phyloP scores from a whole-genome alignment of 495 filamentous ascomycete species.

The Hyaloscypha bicolor region DNA sequence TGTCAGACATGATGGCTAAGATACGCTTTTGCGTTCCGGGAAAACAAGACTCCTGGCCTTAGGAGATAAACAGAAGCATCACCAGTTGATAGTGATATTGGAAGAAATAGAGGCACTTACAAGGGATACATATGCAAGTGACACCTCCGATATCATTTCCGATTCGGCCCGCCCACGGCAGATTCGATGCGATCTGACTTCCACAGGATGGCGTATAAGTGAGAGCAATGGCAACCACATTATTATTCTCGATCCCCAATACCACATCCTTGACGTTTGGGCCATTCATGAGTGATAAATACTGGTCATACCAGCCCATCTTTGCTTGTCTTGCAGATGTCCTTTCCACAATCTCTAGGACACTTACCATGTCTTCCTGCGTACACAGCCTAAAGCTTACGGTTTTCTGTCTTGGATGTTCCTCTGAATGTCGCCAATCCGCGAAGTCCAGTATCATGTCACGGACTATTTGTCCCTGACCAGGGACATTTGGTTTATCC shows the following conservation, averaged over 20 bases:
- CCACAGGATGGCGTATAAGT: slow-evolving; percentile 55
- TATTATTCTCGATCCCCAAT: slow-evolving; percentile 44
- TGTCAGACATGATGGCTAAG: not conserved
- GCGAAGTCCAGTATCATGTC: slow-evolving; percentile 59
- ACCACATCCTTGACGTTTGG: slow-evolving; percentile 52
- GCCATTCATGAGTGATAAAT: slow-evolving; percentile 47
- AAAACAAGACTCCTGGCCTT: not conserved
- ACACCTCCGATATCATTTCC: slow-evolving; percentile 59
- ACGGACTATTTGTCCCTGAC: slow-evolving; percentile 50
- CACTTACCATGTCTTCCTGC: slow-evolving; percentile 50
- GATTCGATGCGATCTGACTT: slow-evolving; percentile 54
- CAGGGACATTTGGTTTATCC: slow-evolving; percentile 41
- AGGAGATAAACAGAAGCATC: not conserved
- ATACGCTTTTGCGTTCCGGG: not conserved
- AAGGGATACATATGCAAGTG: slow-evolving; percentile 60
- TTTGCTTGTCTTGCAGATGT: slow-evolving; percentile 37
- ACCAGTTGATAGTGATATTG: not conserved
- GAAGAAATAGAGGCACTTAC: slow-evolving; percentile 36
- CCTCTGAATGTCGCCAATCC: slow-evolving; percentile 47
- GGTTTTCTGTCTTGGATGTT: slow-evolving; percentile 17
- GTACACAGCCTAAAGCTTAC: slow-evolving; percentile 51
- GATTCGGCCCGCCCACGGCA: slow-evolving; percentile 61
- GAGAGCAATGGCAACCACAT: slow-evolving; percentile 56
- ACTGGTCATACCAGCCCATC: slow-evolving; percentile 59
- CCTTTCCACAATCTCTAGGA: slow-evolving; percentile 59